Evolutionary conservation across 2,329 filamentous ascomycete species (phyloP).

Genomic region (Aspergillus alliaceus): DNA sequence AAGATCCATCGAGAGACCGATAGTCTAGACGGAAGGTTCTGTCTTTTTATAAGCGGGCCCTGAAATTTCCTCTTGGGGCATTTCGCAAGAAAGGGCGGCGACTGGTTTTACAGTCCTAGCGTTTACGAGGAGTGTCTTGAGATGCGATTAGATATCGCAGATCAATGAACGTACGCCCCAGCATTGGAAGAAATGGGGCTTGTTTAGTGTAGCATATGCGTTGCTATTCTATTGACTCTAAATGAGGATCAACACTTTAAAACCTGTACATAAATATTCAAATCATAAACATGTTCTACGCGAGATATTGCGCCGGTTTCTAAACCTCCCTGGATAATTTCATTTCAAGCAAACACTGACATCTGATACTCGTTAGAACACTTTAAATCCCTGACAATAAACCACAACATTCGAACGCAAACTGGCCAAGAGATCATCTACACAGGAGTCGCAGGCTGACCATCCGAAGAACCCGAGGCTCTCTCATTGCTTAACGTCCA

Average conservation of each 20-base stretch:
- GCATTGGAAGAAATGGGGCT: not conserved
- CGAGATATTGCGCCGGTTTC: not conserved
- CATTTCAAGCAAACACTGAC: no score
- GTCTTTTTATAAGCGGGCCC: not conserved
- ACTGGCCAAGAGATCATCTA: not conserved
- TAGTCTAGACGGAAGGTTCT: not conserved
- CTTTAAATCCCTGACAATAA: no score
- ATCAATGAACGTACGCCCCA: no score
- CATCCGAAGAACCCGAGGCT: not conserved
- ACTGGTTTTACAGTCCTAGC: not conserved
- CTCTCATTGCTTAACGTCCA: constrained; percentile 14
- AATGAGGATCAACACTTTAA: not conserved
- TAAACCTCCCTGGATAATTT: no score
- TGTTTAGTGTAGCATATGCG: not conserved
- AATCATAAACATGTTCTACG: not conserved
- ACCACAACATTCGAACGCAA: not conserved
- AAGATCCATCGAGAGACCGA: not conserved
- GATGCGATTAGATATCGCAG: not conserved
- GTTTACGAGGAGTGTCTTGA: not conserved
- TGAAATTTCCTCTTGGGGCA: not conserved
- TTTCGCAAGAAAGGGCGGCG: no score
- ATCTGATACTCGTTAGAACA: no score
- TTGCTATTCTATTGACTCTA: not conserved
- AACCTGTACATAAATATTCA: not conserved
- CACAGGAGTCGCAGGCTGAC: not conserved